Percentiles rank a stretch among this genome's conserved stretches.
These are phyloP conservation scores for Xylaria polymorpha DNA, from an alignment of 2,329 filamentous ascomycete genomes.

Conservation along the genomic window DNA sequence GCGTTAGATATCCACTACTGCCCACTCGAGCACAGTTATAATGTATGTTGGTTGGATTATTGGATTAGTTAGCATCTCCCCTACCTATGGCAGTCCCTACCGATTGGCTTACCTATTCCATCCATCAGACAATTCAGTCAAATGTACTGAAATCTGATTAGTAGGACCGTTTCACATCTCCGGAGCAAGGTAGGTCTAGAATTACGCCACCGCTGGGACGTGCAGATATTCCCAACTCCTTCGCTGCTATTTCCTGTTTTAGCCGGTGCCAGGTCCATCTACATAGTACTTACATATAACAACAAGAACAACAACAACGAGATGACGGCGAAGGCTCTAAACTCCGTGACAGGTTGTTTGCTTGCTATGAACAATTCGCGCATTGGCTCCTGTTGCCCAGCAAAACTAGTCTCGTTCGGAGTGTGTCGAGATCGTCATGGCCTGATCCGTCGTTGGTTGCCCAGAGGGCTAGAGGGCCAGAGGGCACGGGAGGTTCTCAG, in stretches of 20 bases:
- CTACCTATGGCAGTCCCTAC: background rate
- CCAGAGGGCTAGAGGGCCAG: background rate
- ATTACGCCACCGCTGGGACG: constrained; percentile 3
- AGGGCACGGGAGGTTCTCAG: constrained; percentile 8
- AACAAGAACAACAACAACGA: background rate
- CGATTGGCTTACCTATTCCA: background rate
- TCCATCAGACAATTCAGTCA: background rate
- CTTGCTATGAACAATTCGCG: constrained; percentile 20
- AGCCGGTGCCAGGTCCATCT: background rate
- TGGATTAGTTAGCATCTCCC: constrained; percentile 19
- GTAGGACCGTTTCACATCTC: constrained; percentile 10
- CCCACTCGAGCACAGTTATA: background rate
- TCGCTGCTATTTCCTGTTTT: constrained; percentile 34
- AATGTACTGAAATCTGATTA: background rate
- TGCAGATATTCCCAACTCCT: constrained; percentile 1
- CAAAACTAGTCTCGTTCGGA: constrained; percentile 10
- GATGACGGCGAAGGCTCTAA: background rate
- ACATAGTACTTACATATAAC: too few species aligned
- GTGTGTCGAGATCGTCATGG: constrained; percentile 12
- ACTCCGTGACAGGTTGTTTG: background rate
- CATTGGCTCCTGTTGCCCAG: background rate
- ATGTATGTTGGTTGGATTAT: constrained; percentile 4
- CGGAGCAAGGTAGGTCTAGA: background rate
- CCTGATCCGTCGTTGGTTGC: constrained; percentile 18
- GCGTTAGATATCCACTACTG: constrained; percentile 19